Conservation (phyloP, 176 grass and related monocot species). For the Oryza rufipogon region DNA sequence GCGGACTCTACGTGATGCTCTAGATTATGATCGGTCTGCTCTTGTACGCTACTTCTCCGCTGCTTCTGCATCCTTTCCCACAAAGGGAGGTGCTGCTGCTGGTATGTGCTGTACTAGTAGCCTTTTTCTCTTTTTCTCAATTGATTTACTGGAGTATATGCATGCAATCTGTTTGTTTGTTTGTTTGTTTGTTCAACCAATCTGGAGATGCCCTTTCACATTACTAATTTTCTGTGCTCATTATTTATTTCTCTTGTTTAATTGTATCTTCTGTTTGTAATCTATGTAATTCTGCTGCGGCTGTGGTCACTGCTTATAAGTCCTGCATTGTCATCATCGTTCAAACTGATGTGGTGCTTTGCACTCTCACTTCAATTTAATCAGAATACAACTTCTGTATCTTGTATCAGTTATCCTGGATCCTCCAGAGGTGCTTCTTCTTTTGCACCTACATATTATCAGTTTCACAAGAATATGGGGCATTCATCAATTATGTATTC, state of each 20-base stretch:
- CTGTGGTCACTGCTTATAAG: background rate
- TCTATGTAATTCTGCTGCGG: no score
- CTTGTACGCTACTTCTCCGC: constrained; percentile 63
- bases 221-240: background rate
- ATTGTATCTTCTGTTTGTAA: background rate
- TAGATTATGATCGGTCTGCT: constrained; percentile 46
- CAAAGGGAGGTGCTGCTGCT: constrained; percentile 37
- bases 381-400: background rate
- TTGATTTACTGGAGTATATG: background rate
- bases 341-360: no score
- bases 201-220: background rate
- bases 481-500: background rate
- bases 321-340: background rate
- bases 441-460: no score
- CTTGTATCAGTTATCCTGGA: background rate
- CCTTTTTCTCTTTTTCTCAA: background rate
- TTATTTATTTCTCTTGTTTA: background rate
- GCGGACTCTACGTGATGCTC: constrained; percentile 56
- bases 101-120: constrained; percentile 13
- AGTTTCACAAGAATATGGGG: background rate
- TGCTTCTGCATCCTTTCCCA: constrained; percentile 35
- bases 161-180: background rate
- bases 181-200: no score
- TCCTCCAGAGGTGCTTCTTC: background rate
- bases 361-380: background rate